Conservation (phyloP, 2,329 filamentous ascomycete genomes). For the Cladophialophora immunda region DNA sequence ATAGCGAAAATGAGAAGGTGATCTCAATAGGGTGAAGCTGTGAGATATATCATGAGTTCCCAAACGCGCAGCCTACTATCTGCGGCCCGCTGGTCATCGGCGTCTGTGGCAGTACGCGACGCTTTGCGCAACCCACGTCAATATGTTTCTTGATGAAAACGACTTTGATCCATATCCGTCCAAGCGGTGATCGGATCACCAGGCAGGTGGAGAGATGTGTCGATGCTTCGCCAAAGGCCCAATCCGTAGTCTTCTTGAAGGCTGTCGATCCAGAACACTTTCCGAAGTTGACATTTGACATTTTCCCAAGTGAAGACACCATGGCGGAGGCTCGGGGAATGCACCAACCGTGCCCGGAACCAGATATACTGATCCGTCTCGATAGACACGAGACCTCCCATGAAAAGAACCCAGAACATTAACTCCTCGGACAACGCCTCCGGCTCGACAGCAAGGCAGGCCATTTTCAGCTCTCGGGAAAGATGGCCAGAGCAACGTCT, state of each 20-base stretch:
- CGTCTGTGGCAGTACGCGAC: conserved; percentile 36
- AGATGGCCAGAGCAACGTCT: conserved; percentile 20
- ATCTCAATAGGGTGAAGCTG: conserved; percentile 36
- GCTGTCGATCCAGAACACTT: conserved; percentile 26
- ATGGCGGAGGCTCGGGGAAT: not conserved
- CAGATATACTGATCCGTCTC: conserved; percentile 27
- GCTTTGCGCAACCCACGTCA: conserved; percentile 29
- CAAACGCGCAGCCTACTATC: conserved; percentile 33
- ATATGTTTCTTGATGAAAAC: conserved; percentile 31
- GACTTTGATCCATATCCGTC: conserved; percentile 27
- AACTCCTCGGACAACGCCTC: conserved; percentile 2
- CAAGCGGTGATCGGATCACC: conserved; percentile 15
- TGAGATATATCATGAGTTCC: conserved; percentile 30
- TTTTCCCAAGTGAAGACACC: conserved; percentile 19
- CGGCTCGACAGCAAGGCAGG: not conserved
- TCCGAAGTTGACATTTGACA: conserved; percentile 21
- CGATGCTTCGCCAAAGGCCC: conserved; percentile 28
- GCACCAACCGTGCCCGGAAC: conserved; percentile 19
- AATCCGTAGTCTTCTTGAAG: conserved; percentile 27
- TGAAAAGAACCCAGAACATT: conserved; percentile 30
- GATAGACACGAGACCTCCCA: conserved; percentile 28
- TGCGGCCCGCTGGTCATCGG: conserved; percentile 33
- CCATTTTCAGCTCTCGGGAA: conserved; percentile 20
- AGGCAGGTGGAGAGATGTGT: not conserved
- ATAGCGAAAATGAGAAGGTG: conserved; percentile 30